These are phyloP conservation scores for Trichophyton simii DNA, from an alignment of 2,329 filamentous ascomycete species.

Conservation along the genomic window DNA sequence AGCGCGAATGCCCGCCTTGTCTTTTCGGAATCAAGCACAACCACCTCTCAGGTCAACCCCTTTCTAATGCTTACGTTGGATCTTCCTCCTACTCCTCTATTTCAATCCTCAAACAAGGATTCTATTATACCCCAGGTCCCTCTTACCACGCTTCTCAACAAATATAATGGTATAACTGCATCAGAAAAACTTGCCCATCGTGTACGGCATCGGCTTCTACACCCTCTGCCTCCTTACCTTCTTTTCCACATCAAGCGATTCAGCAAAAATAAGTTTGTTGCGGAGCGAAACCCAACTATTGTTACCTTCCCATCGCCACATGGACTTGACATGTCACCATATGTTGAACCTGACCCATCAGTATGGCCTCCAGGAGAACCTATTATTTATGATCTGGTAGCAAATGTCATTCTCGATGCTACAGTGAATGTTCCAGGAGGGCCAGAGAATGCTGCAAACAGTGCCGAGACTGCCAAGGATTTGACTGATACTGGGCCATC, in stretches of 20 bases:
- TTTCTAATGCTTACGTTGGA: slow-evolving; percentile 92
- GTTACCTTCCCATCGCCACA: slow-evolving; percentile 84
- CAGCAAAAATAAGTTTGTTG: slow-evolving; percentile 89
- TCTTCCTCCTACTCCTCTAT: slow-evolving; percentile 79
- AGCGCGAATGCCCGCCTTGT: slow-evolving; percentile 67
- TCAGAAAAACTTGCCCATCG: slow-evolving; percentile 84
- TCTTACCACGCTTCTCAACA: slow-evolving; percentile 67
- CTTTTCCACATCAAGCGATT: slow-evolving; percentile 96
- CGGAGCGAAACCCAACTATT: slow-evolving; percentile 93
- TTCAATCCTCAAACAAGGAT: slow-evolving; percentile 85
- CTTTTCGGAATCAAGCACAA: slow-evolving; percentile 79
- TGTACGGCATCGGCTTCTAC: slow-evolving; percentile 76
- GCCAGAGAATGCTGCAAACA: slow-evolving; percentile 24
- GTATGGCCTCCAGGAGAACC: slow-evolving; percentile 63
- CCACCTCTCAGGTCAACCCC: slow-evolving; percentile 62
- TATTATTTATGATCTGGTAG: slow-evolving; percentile 88
- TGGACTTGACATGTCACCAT: slow-evolving; percentile 75
- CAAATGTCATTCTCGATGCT: slow-evolving; percentile 60
- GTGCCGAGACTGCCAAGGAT: slow-evolving; percentile 24
- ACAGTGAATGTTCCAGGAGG: slow-evolving; percentile 54
- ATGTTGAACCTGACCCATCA: slow-evolving; percentile 73
- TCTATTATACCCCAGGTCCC: slow-evolving; percentile 81
- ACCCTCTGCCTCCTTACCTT: slow-evolving; percentile 82
- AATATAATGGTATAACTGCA: slow-evolving; percentile 79
- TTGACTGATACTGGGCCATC: slow-evolving; percentile 23